Base-by-base conservation (phyloP, 768 basidiomycete species). In the Kwoniella europaea region DNA sequence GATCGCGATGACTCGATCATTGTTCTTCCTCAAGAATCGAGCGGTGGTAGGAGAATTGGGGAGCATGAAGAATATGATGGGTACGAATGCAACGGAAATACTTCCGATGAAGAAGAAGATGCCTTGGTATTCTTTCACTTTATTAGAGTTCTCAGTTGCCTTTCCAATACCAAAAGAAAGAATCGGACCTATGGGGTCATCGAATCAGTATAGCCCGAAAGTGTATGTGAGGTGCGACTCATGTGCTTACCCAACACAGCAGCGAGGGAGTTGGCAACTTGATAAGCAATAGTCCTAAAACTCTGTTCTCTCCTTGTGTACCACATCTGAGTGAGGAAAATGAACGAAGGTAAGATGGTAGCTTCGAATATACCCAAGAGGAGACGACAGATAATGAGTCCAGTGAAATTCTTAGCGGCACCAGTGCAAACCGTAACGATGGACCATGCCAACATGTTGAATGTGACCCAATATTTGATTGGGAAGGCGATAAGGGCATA, bases 331-430 rank as follows among this genome's bases (percentile, higher is more conserved):
- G 67, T 67, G 12, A 67, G 44, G 22, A 67, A 57, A 16, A 67
- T 64, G 62, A 67, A 69, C 41, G 65, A 71, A 59, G 73, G 69
- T n/a, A 58, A 52, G 18, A 63, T 70, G 46, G 69, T 74, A 41
- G 73, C 86, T 65, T 87, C 86, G 68, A 87, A 86, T 3, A 63
- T 67, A 18, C 86, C 71, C 22, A 71, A 60, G 20, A 76, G 63
- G 52, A 78, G 62, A 27, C 76, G 69, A 64, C 68, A 69, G 65
- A 72, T 68, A 20, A 78, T 50, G 5, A 78, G 56, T 29, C 76
- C 76, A 15, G 74, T 68, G 50, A 77, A 79, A 63, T 74, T 77
- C 27, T 61, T 72, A 15, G 76, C 74, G 9, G 75, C 72, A 16
- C 70, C 72, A 20, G 74, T 75, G 58, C 69, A 73, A 20, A 71